Evolutionary conservation across 2,329 filamentous ascomycete genomes (phyloP).

Genomic region (Ceratocystis huliohia): DNA sequence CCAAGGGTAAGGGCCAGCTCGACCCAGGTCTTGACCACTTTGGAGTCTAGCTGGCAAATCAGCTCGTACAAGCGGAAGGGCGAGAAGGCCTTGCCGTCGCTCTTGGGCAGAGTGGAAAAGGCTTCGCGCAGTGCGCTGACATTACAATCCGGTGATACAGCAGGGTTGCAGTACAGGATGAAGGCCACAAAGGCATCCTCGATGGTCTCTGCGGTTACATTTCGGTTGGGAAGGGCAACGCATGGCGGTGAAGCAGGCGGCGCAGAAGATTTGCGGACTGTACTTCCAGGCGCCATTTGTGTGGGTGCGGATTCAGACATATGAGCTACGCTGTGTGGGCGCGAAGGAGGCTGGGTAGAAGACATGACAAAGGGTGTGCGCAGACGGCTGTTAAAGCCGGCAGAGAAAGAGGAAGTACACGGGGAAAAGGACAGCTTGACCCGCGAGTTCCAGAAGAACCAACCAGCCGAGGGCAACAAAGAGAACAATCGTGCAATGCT

Average conservation of each 20-base stretch:
- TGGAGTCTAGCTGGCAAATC: slow-evolving; percentile 62
- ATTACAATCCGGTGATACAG: slow-evolving; percentile 53
- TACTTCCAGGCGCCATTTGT: not conserved
- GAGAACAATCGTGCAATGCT: too few species aligned
- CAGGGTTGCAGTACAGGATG: slow-evolving; percentile 83
- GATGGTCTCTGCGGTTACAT: slow-evolving; percentile 57
- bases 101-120: slow-evolving; percentile 70
- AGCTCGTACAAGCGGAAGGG: slow-evolving; percentile 66
- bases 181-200: slow-evolving; percentile 75
- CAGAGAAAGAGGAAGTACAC: too few species aligned
- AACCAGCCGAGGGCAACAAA: too few species aligned
- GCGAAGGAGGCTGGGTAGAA: not conserved
- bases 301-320: not conserved
- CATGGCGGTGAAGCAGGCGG: not conserved
- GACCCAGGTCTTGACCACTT: slow-evolving; percentile 86
- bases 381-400: too few species aligned
- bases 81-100: slow-evolving; percentile 75
- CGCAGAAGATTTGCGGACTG: not conserved
- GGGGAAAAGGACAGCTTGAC: too few species aligned
- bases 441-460: too few species aligned
- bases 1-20: slow-evolving; percentile 78
- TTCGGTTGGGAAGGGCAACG: slow-evolving; percentile 21
- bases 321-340: not conserved
- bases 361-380: too few species aligned
- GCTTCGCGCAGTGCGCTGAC: slow-evolving; percentile 58